Evolutionary conservation across 306 rosid species (phyloP).

Genomic region (Boehmeria nivea): DNA sequence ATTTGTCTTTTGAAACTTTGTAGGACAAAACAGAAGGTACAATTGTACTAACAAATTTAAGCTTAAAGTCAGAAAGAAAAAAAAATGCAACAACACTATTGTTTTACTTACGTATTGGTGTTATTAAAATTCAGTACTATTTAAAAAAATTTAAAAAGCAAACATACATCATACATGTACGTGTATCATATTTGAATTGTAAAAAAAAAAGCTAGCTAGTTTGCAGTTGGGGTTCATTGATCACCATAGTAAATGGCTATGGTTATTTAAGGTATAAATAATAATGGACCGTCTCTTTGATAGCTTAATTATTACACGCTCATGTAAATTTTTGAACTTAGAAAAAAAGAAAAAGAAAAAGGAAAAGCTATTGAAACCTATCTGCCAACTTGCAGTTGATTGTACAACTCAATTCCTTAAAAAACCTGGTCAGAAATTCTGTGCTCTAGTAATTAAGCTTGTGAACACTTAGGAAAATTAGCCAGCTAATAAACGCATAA

Average conservation of each 20-base stretch:
- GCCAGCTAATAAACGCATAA: background rate
- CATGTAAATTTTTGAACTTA: background rate
- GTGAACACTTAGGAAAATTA: background rate
- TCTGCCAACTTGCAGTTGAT: too few species aligned
- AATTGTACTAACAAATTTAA: too few species aligned
- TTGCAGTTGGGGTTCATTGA: background rate
- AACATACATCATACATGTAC: too few species aligned
- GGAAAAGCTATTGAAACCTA: background rate
- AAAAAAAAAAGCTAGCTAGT: background rate
- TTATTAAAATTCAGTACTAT: background rate
- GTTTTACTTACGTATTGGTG: background rate
- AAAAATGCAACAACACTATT: background rate
- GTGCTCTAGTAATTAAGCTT: too few species aligned
- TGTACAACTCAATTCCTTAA: too few species aligned
- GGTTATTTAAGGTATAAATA: background rate
- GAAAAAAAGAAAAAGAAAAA: background rate
- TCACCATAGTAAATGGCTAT: background rate
- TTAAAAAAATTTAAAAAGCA: background rate
- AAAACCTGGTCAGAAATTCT: background rate
- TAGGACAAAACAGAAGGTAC: too few species aligned
- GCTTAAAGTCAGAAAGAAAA: too few species aligned
- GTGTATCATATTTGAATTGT: too few species aligned
- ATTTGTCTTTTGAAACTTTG: too few species aligned
- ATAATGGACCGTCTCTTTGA: constrained; percentile 1
- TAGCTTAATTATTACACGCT: background rate